These are phyloP conservation scores for Phylloporus sp. DNA, from an alignment of 768 basidiomycete species.

Conservation along the genomic window DNA sequence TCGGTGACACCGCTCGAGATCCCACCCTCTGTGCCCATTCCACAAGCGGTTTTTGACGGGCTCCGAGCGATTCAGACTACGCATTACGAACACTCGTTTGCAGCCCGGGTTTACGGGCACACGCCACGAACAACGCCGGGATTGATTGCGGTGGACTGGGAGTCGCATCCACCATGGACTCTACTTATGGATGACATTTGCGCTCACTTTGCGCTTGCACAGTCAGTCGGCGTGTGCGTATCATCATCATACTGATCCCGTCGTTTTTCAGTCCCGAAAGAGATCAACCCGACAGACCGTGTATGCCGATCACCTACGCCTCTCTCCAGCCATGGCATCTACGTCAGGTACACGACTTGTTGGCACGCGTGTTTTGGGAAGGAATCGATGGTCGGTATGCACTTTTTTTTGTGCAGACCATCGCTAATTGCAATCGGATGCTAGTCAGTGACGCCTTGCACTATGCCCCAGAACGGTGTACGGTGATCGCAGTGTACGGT, in stretches of 20 bases:
- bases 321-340: conserved; percentile 57
- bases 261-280: conserved; percentile 46
- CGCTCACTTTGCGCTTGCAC: conserved; percentile 55
- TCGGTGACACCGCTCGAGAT: conserved; percentile 27
- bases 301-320: conserved; percentile 58
- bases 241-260: neutral
- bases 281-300: conserved; percentile 37
- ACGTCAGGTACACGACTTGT: conserved; percentile 64
- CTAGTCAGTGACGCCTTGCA: conserved; percentile 68
- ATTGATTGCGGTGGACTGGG: conserved; percentile 66
- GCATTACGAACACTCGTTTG: conserved; percentile 59
- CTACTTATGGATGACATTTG: conserved; percentile 66
- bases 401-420: neutral
- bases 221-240: conserved; percentile 37
- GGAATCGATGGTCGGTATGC: conserved; percentile 63
- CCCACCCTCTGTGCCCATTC: conserved; percentile 22
- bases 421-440: neutral
- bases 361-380: conserved; percentile 67
- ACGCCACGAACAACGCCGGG: conserved; percentile 22
- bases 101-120: conserved; percentile 54
- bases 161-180: conserved; percentile 68
- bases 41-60: conserved; percentile 41
- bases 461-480: conserved; percentile 64
- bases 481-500: conserved; percentile 71
- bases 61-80: conserved; percentile 57